Conservation (phyloP, 2,329 filamentous ascomycete species). For the Fusarium multiceps region DNA sequence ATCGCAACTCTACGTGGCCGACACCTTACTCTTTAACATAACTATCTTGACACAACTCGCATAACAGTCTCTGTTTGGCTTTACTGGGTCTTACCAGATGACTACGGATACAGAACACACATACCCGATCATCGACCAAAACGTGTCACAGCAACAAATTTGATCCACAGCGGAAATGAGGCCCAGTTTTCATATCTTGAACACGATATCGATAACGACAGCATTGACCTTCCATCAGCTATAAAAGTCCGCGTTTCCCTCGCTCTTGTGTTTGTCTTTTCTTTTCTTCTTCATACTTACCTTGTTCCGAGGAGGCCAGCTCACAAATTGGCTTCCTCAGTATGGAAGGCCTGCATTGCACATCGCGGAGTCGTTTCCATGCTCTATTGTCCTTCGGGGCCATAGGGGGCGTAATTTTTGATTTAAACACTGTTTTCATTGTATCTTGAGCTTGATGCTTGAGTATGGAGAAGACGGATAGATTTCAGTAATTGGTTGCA, state of each 20-base stretch:
- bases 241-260: neutral
- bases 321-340: too few relatives aligned
- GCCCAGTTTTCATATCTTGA: neutral
- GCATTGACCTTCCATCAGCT: neutral
- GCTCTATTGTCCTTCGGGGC: conserved; percentile 19
- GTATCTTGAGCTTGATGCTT: neutral
- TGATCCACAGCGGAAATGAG: neutral
- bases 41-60: neutral
- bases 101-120: neutral
- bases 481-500: accelerated
- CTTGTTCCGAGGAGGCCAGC: neutral
- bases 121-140: neutral
- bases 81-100: neutral
- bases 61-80: neutral
- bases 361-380: conserved; percentile 15
- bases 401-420: conserved; percentile 22
- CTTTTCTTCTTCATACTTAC: conserved; percentile 24
- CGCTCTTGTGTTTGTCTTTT: neutral
- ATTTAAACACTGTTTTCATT: conserved; percentile 20
- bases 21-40: neutral
- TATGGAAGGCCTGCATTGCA: conserved; percentile 11
- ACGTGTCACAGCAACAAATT: neutral
- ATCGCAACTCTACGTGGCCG: neutral
- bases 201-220: neutral
- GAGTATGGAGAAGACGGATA: neutral